Evolutionary conservation across 257 asterid species (phyloP), one percentile per base, ranked within the genome.

Genomic region (Solanum piurae): DNA sequence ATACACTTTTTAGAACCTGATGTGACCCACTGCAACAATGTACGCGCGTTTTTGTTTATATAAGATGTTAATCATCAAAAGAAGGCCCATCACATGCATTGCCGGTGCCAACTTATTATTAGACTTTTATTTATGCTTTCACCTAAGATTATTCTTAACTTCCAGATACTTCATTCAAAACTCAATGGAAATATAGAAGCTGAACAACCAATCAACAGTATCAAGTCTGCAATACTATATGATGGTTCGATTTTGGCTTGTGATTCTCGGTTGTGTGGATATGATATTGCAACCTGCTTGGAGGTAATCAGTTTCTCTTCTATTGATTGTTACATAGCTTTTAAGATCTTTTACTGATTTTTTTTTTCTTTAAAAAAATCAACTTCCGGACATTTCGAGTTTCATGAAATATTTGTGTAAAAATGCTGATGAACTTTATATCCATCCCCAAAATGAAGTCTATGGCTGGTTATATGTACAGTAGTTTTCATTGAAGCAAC

Each of bases 231-330:
- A 31, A 92, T 93, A 82, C 92, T 97, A 25, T 97, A 90, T 86
- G 92, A 93, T 62, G 99, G 99, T 73, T 95, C 98, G 60, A 94
- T 97, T 90, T 91, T 93, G 7, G 86, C 83, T 44, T 95, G 92
- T 85, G 99, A 97, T 90, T 93, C 98, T 73, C 94, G 93, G 49
- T 87, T 97, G 91, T 88, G 64, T 89, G 96, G 93, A 34, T 93
- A 93, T 89, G 99, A 95, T 91, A 95, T 97, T 88, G 98, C 93
- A 87, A 94, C 99, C 89, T 97, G 99, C 92, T 93, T 97, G 95
- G 99, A 97, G 99, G 99, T 95, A 92, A 86, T 58, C 46, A 38
- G 76, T 84, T 52, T 86, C 73, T 88, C 87, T 84, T 85, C 73
- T 14, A 36, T 14, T 33, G 62, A 68, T 82, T 55, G 69, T 49